Base-by-base conservation (phyloP, 345 rosid species). In the Citrus medica region DNA sequence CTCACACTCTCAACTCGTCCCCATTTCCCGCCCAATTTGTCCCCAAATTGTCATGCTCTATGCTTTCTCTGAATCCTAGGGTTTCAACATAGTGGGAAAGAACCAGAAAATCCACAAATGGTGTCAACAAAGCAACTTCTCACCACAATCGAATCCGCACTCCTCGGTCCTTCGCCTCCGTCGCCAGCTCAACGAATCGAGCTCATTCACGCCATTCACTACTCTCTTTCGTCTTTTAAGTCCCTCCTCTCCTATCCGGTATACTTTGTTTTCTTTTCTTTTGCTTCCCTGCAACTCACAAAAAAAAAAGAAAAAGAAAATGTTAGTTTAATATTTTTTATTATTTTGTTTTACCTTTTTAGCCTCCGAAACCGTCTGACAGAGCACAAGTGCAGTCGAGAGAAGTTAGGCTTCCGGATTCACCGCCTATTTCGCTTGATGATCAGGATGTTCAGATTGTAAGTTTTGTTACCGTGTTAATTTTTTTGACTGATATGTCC, bases 401-500 rank as follows among this genome's bases (percentile, higher is more conserved):
- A 78, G 96, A 95, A 86, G 92, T 95, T 55, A 88, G 97, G 86
- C 90, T 95, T 69, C 98, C 96, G 5, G 96, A 93, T 87, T 92
- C 98, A 28, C 73, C 89, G 10, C 93, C 96, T 1, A 89, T 92
- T 79, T 85, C 94, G 2, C 86, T 95, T 53, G 98, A 95, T 55
- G 98, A 95, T 69, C 98, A 92, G 83, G 99, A 95, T 76, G 90
- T 90, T 25, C 89, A 88, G 66, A 91, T 92, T 86, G 99, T 95
- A 81, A 90, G 97, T 74, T 85, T 35, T 12, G 65, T 77, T 60
- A 35, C 4, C 3, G 4, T 70, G 13, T 27, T 71, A 25, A 73
- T 22, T 51, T 48, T 51, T 46, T 2, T 19, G 3, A 37, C 71
- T 69, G 40, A 8, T 61, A 53, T 38, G 61, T 65, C 58, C 30